Conservation (phyloP, 305 asterid species). For the Caryopteris hybrid region DNA sequence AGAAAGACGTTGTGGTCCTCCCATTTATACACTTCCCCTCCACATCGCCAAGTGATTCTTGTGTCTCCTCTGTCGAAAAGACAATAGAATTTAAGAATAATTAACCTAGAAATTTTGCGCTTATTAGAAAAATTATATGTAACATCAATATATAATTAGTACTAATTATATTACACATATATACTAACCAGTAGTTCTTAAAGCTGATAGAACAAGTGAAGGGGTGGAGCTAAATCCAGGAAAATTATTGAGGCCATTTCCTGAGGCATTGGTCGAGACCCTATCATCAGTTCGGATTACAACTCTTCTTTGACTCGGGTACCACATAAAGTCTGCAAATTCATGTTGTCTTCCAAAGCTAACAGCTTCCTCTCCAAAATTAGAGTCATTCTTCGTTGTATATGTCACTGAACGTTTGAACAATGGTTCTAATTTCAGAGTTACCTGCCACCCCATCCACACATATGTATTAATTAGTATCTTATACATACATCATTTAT, state of each 20-base stretch:
- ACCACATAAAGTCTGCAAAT: slow-evolving; percentile 64
- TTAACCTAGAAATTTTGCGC: too few relatives aligned
- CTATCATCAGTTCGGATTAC: slow-evolving; percentile 53
- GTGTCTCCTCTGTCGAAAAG: slow-evolving; percentile 45
- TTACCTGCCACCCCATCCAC: slow-evolving; percentile 58
- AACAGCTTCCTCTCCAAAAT: slow-evolving; percentile 37
- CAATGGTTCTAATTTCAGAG: slow-evolving; percentile 41
- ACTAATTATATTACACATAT: too few relatives aligned
- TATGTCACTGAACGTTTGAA: slow-evolving; percentile 54
- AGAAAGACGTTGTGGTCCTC: slow-evolving; percentile 18
- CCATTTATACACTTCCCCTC: slow-evolving; percentile 52
- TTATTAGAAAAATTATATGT: too few relatives aligned
- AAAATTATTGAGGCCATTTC: slow-evolving; percentile 38
- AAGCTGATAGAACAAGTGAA: slow-evolving; percentile 25
- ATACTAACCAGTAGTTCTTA: slow-evolving; percentile 38
- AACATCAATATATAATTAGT: too few relatives aligned
- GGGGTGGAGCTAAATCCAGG: slow-evolving; percentile 50
- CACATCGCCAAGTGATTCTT: slow-evolving; percentile 36
- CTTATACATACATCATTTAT: too few relatives aligned
- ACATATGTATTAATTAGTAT: not conserved
- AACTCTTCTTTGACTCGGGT: slow-evolving; percentile 48
- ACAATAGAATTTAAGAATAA: too few relatives aligned
- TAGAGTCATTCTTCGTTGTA: slow-evolving; percentile 27
- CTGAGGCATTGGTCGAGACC: slow-evolving; percentile 31
- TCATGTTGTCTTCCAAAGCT: slow-evolving; percentile 49